Percentiles rank a stretch among this genome's conserved stretches.
Conservation (phyloP, 768 basidiomycete species). For the Mycena galopus region DNA sequence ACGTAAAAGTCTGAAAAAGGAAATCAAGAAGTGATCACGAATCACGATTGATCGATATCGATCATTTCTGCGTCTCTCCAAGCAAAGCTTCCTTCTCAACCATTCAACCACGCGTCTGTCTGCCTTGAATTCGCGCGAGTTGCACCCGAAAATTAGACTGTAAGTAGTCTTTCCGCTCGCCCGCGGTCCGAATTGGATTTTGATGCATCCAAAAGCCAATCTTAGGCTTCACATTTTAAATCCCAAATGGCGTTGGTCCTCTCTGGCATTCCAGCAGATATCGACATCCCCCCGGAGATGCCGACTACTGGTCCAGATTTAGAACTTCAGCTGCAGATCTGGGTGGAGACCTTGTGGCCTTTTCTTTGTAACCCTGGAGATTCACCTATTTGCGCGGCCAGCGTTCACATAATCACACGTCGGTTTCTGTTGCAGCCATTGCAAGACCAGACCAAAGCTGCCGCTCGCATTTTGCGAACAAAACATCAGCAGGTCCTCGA, state of each 20-base stretch:
- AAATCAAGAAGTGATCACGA: neutral
- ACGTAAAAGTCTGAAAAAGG: neutral
- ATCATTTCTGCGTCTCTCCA: too few relatives aligned
- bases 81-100: too few relatives aligned
- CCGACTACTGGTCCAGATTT: constrained; percentile 4
- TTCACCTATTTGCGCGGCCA: constrained; percentile 15
- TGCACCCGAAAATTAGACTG: too few relatives aligned
- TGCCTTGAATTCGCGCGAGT: too few relatives aligned
- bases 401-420: neutral
- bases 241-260: neutral
- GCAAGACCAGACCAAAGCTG: neutral
- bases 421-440: neutral
- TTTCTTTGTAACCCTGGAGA: neutral
- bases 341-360: constrained; percentile 4
- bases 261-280: neutral
- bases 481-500: constrained; percentile 9
- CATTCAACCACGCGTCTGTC: too few relatives aligned
- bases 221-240: too few relatives aligned
- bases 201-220: too few relatives aligned
- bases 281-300: neutral
- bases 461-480: constrained; percentile 3
- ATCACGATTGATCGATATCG: neutral
- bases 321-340: constrained; percentile 2
- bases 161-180: too few relatives aligned
- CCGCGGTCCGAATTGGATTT: neutral